Evolutionary conservation across 2,329 filamentous ascomycete species (phyloP).

Genomic region (Coleophoma cylindrospora): DNA sequence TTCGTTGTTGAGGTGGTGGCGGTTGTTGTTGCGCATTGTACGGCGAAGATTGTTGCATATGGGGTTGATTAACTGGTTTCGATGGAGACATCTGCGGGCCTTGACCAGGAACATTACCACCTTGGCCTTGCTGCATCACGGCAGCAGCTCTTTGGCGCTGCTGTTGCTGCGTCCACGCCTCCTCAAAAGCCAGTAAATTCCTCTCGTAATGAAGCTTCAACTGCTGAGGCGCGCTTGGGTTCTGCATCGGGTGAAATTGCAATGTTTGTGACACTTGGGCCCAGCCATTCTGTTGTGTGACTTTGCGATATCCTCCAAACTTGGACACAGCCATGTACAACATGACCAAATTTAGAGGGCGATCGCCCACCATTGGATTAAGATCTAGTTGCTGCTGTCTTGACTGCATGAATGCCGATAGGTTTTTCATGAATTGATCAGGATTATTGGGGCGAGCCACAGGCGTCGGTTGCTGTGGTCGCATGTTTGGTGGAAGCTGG

Average conservation of each 20-base stretch:
- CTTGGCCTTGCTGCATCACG: slow-evolving; percentile 18
- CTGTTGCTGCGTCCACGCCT: slow-evolving; percentile 54
- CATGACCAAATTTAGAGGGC: slow-evolving; percentile 67
- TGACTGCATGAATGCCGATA: slow-evolving; percentile 72
- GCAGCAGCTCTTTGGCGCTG: slow-evolving; percentile 33
- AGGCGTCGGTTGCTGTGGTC: slow-evolving; percentile 44
- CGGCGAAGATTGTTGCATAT: slow-evolving; percentile 48
- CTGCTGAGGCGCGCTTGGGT: slow-evolving; percentile 63
- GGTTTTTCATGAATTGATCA: slow-evolving; percentile 70
- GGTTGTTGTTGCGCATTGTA: slow-evolving; percentile 43
- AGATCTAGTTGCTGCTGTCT: slow-evolving; percentile 70
- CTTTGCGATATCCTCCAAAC: slow-evolving; percentile 69
- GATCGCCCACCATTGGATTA: slow-evolving; percentile 68
- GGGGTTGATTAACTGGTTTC: slow-evolving; percentile 33
- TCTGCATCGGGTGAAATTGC: slow-evolving; percentile 56
- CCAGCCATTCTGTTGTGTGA: slow-evolving; percentile 71
- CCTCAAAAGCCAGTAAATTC: slow-evolving; percentile 74
- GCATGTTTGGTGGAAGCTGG: slow-evolving; percentile 44
- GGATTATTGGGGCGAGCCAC: slow-evolving; percentile 42
- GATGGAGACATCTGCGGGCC: slow-evolving; percentile 33
- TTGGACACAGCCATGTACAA: slow-evolving; percentile 77
- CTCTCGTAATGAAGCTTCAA: slow-evolving; percentile 70
- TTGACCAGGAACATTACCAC: slow-evolving; percentile 26
- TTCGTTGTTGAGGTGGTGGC: slow-evolving; percentile 34
- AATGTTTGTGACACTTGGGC: slow-evolving; percentile 61